Evolutionary conservation across 2,329 filamentous ascomycete species (phyloP).

Genomic region (Aureobasidium sp.): DNA sequence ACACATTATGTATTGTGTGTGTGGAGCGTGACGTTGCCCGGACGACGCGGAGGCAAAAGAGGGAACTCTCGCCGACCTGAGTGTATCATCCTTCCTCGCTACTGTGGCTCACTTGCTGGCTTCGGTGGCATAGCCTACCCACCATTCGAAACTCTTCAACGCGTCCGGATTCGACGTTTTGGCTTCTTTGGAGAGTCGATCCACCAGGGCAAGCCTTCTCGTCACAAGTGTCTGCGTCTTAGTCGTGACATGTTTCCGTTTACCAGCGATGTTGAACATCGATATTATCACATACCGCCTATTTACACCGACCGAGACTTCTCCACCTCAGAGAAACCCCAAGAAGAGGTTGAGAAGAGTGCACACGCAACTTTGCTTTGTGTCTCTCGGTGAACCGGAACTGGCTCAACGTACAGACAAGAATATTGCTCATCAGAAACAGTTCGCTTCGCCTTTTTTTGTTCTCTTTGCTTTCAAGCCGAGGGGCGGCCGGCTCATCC

Average conservation of each 20-base stretch:
- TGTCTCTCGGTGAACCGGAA: not conserved
- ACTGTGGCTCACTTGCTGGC: not conserved
- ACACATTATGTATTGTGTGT: not conserved
- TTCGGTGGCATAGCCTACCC: not conserved
- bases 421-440: not conserved
- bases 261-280: not conserved
- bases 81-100: not conserved
- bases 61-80: not conserved
- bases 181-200: no score
- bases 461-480: not conserved
- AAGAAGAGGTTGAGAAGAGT: not conserved
- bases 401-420: not conserved
- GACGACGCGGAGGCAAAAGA: not conserved
- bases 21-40: conserved; percentile 4
- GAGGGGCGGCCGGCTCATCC: not conserved
- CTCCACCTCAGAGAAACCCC: not conserved
- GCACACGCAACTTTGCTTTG: not conserved
- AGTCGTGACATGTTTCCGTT: not conserved
- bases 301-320: not conserved
- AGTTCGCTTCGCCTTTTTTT: not conserved
- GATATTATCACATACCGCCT: conserved; percentile 7
- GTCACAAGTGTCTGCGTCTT: no score
- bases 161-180: no score
- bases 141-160: not conserved
- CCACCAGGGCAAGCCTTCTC: no score